Base-by-base conservation (phyloP, 2,329 filamentous ascomycete genomes). In the Cryphonectria japonica region DNA sequence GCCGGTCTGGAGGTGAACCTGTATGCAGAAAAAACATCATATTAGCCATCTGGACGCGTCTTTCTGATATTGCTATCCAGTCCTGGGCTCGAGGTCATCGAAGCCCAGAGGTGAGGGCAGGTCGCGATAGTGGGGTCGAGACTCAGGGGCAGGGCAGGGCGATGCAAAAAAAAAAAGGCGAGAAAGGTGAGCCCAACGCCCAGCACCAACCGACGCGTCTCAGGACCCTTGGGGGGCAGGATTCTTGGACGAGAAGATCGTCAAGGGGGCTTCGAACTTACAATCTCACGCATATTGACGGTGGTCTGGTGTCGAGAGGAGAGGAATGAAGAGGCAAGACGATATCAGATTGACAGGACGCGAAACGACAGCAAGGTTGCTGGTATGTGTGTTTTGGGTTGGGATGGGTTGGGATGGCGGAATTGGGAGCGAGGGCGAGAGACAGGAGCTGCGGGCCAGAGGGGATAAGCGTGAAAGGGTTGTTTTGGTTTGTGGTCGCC, bases 1-100 rank as follows among this genome's bases (percentile, higher is more conserved):
- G 85, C 96, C 96, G 89, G 96, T 99, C 89, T 99, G 96, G 80
- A 99, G 94, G 87, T 99, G 96, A 86, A 98, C 95, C 95, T 98
- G 82, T 88, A 80, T 76, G 76, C 4, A 76, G 76, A 78, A 80
- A 80, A 84, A 80, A 81, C 75, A 73, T 71, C 76, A 74, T 80
- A 88, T 91, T 86, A 92, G 90, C 85, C 78, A 80, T 80, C 65
- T 64, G 16, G 67, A 67, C 70, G 67, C 69, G 68, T 78, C 78
- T 37, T 54, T 34, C 69, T 32, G 32, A 41, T 54, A 39, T 68
- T 19, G 3, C 7, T 70, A 37, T 60, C 34, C 26, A 66, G 37
- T 50, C 16, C 39, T 54, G 22, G 62, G 26, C 50, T 41, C 54
- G 39, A 68, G 57, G 29, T 46, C 29, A 54, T 66, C 54, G 67